Evolutionary conservation across 225 moss, liverwort and hornwort genomes (phyloP).

Genomic region (Marchantia polymorpha): DNA sequence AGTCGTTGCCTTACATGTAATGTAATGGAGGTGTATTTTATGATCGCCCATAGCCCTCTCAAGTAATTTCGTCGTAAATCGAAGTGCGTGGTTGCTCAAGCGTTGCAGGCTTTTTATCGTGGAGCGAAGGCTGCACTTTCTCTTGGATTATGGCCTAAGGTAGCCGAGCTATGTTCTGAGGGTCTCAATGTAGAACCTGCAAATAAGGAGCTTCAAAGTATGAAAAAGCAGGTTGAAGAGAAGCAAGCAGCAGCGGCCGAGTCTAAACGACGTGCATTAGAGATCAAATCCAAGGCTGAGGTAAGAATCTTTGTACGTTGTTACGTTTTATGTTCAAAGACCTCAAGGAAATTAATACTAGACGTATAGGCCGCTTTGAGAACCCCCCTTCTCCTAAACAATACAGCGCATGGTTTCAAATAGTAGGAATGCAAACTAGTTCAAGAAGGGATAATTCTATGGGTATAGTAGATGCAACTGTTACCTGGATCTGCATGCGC

Average conservation of each 20-base stretch:
- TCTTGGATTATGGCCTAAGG: conserved; percentile 67
- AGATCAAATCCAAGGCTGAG: conserved; percentile 58
- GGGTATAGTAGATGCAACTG: too few relatives aligned
- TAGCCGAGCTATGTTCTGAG: conserved; percentile 48
- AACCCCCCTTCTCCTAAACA: too few relatives aligned
- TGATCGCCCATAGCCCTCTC: too few relatives aligned
- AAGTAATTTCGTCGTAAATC: too few relatives aligned
- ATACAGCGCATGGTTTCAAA: too few relatives aligned
- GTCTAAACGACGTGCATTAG: conserved; percentile 52
- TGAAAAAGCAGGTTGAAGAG: conserved; percentile 56
- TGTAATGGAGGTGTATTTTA: too few relatives aligned
- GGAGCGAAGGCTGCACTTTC: conserved; percentile 85
- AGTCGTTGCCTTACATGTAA: too few relatives aligned
- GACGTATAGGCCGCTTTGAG: too few relatives aligned
- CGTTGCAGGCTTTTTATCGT: conserved; percentile 79
- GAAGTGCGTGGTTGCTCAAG: too few relatives aligned
- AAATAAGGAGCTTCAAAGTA: conserved; percentile 61
- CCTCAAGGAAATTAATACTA: too few relatives aligned
- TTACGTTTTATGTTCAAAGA: background rate
- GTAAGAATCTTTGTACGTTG: conserved; percentile 25
- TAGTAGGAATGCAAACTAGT: too few relatives aligned
- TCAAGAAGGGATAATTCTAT: too few relatives aligned
- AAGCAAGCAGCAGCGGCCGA: conserved; percentile 58
- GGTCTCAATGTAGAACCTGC: conserved; percentile 62
- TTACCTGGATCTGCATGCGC: background rate